Base-by-base conservation (phyloP, 768 basidiomycete genomes). In the Termitomyces sp. region DNA sequence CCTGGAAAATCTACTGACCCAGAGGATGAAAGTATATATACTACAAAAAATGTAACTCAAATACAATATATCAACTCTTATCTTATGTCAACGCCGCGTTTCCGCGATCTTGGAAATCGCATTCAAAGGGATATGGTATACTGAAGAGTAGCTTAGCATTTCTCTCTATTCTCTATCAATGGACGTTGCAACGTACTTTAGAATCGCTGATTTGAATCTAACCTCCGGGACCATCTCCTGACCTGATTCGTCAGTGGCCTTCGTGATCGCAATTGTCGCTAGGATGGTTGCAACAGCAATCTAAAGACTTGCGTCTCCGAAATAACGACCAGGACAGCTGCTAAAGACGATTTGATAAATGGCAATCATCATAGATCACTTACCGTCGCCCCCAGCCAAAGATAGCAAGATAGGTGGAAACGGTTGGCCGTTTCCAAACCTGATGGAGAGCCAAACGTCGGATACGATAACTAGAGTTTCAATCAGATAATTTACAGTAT, bases 321-420 rank as follows among this genome's bases (percentile, higher is more conserved):
- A 26, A 70, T 57, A 51, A 39, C 65, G 46, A 44, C 64, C 52
- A 63, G 73, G 60, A 72, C 69, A 60, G 52, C 63, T 53, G 60
- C 68, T 53, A 64, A n/a, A n/a, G n/a, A n/a, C 22, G 26, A 24
- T 8, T 27, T 52, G 22, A 24, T 32, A 20, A 22, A 2, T 13
- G 42, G 4, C 10, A n/a, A 14, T 53, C 31, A 20, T 16, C 8
- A 16, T 2, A n/a, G 22, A 26, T 12, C 39, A 36, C 59, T 2
- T 53, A 72, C 68, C 71, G 63, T 39, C 73, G 60, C 12, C 76
- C 74, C 53, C 71, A 76, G 3, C 74, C 76, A 56, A 29, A 29
- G 29, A 29, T 29, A 29, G n/a, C n/a, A 72, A 77, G 1, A 67
- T 67, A 29, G 61, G 58, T 32, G 61, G 57, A 20, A 39, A 46